A percentile compares a stretch with the other conserved stretches of the same genome.
Evolutionary conservation across 331 rosid genomes (phyloP).

Genomic region (Quercus tomentella): DNA sequence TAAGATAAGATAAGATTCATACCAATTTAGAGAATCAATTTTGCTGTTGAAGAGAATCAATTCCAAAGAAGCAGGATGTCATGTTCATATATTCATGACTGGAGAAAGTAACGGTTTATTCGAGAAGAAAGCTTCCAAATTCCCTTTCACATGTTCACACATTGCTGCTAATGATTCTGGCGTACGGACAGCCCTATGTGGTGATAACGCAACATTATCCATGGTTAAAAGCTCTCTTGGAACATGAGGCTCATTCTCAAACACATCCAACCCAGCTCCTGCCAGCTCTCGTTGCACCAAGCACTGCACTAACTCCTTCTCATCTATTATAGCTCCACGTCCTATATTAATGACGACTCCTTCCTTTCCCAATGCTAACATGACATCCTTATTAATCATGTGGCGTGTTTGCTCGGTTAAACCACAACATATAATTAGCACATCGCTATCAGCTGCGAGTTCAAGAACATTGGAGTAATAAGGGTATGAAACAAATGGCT

Average conservation of each 20-base stretch:
- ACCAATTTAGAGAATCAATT: too few species aligned
- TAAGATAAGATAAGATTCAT: too few species aligned
- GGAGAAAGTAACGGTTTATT: conserved; percentile 32
- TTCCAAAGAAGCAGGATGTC: too few species aligned
- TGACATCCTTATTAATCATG: conserved; percentile 31
- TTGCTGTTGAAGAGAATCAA: too few species aligned
- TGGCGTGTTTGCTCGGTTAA: conserved; percentile 34
- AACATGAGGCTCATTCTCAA: conserved; percentile 47
- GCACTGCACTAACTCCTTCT: conserved; percentile 28
- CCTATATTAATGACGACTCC: conserved; percentile 39
- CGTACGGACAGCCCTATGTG: conserved; percentile 26
- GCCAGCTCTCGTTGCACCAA: conserved; percentile 24
- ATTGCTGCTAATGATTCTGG: background rate
- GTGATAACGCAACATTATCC: conserved; percentile 43
- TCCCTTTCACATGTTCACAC: conserved; percentile 1
- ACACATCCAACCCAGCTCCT: conserved; percentile 53
- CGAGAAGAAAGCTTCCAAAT: conserved; percentile 43
- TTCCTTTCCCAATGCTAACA: conserved; percentile 33
- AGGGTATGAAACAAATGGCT: conserved; percentile 23
- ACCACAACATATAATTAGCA: conserved; percentile 36
- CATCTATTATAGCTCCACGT: conserved; percentile 33
- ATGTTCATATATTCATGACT: background rate
- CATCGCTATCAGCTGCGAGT: conserved; percentile 35
- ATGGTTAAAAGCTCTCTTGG: conserved; percentile 18
- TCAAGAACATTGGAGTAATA: conserved; percentile 32